phyloP scores from a whole-genome alignment of 106 monocot genomes.

The Narthecium ossifragum region DNA sequence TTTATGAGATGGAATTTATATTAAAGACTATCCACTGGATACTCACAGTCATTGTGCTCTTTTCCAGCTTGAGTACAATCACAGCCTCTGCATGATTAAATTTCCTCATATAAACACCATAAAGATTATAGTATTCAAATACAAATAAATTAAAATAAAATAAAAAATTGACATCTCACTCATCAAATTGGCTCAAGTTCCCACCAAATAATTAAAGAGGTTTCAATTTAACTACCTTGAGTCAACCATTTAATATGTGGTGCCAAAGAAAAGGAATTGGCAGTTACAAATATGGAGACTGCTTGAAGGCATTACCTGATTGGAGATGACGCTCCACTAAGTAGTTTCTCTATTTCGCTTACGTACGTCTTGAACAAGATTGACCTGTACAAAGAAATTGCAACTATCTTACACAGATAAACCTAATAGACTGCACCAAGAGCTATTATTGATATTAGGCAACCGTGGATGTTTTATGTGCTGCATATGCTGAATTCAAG shows the following conservation, averaged over 20 bases:
- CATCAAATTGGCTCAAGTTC: not conserved
- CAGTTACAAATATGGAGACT: not conserved
- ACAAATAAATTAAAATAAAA: not conserved
- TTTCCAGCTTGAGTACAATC: conserved; percentile 26
- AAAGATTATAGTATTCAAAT: no score
- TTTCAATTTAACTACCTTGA: not conserved
- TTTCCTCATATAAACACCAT: no score
- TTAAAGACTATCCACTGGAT: not conserved
- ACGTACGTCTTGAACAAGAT: conserved; percentile 40
- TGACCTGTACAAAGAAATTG: conserved; percentile 21
- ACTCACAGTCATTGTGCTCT: conserved; percentile 39
- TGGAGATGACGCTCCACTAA: conserved; percentile 22
- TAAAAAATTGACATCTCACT: not conserved
- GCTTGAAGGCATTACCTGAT: conserved; percentile 22
- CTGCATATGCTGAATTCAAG: not conserved
- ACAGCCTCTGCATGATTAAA: conserved; percentile 13
- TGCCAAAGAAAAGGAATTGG: not conserved
- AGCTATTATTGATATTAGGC: no score
- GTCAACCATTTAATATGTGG: not conserved
- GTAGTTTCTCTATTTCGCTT: conserved; percentile 34
- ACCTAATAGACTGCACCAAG: not conserved
- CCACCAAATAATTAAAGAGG: not conserved
- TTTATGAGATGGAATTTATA: not conserved
- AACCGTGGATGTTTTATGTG: no score
- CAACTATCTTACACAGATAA: not conserved